Conservation (phyloP, 495 filamentous ascomycete species). For the Cercophora sp. region DNA sequence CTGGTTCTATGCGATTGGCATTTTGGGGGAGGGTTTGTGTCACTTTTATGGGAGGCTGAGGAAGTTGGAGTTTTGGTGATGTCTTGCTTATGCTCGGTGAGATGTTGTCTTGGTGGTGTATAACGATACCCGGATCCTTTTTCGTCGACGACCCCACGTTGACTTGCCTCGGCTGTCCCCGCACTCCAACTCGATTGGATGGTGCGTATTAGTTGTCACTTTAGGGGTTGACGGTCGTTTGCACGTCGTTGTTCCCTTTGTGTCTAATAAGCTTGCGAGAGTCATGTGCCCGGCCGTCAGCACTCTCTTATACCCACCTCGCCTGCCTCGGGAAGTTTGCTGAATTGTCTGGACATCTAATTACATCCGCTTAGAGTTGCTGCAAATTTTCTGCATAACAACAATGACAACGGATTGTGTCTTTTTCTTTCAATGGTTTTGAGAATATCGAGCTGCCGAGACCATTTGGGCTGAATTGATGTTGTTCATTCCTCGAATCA, state of each 20-base stretch:
- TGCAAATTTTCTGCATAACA: too few relatives aligned
- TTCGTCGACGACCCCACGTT: not conserved
- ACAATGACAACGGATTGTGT: too few relatives aligned
- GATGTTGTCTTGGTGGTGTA: not conserved
- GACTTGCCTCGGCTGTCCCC: conserved; percentile 10
- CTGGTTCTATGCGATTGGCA: not conserved
- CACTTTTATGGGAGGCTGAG: not conserved
- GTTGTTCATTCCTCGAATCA: too few relatives aligned
- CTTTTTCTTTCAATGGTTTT: too few relatives aligned
- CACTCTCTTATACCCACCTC: too few relatives aligned
- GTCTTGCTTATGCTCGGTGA: not conserved
- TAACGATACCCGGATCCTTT: conserved; percentile 8
- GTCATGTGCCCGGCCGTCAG: too few relatives aligned
- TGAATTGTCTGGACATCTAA: too few relatives aligned
- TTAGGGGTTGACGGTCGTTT: not conserved
- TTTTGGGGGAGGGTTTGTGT: not conserved
- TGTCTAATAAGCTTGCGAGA: too few relatives aligned
- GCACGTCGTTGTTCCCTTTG: not conserved
- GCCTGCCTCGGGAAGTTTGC: too few relatives aligned
- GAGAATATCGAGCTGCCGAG: too few relatives aligned
- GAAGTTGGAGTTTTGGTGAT: not conserved
- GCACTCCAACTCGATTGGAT: not conserved
- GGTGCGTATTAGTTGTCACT: not conserved
- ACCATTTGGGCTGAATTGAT: too few relatives aligned
- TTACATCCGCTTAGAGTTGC: too few relatives aligned